Base-by-base conservation (phyloP, 108 stramenopile species). In the Cylindrotheca closterium region DNA sequence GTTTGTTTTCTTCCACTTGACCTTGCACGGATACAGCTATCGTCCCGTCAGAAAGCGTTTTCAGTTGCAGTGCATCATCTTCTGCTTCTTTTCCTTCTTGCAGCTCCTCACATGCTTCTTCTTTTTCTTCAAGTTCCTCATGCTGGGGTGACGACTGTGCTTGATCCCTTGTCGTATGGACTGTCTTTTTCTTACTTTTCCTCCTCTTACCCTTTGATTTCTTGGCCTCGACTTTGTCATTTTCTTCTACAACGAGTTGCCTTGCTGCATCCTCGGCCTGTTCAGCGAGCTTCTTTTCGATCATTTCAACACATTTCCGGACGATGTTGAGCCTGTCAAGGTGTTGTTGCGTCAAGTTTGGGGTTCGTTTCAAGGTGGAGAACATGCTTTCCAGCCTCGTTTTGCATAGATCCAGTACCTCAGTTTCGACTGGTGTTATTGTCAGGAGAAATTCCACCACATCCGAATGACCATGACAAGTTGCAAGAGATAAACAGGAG, bases 401-500 rank as follows among this genome's bases (percentile, higher is more conserved):
- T 65, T 74, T 31, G 42, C 79, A 78, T 30, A 63, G 51, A 34
- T 73, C 31, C 33, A 75, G 46, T 33, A 69, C 73, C 2, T 71
- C 53, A 49, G 55, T 64, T 18, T 63, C 51, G 10, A 74, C 50
- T 3, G 46, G 23, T 28, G 68, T 66, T 29, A 37, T 28, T 34
- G 33, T 49, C 48, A 74, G 52, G 7, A 85, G 49, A 3, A 81
- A 58, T 17, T 70, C 10, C 22, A 85, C 68, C 46, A 74, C 58
- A 3, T 74, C 68, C 7, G 53, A 22, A 21, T 81, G 65, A 2
- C 87, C 87, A 29, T 80, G 65, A 0, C 71, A 70, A 45, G 70
- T 79, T 10, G 84, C 82, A 46, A 85, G 58, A 21, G 64, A 74
- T 34, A 81, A 50, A 21, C 80, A 42, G 1, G 68, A 51, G 50